Conservation (phyloP, 1,139 yeast genomes). For the Yamadazyma aaseri region DNA sequence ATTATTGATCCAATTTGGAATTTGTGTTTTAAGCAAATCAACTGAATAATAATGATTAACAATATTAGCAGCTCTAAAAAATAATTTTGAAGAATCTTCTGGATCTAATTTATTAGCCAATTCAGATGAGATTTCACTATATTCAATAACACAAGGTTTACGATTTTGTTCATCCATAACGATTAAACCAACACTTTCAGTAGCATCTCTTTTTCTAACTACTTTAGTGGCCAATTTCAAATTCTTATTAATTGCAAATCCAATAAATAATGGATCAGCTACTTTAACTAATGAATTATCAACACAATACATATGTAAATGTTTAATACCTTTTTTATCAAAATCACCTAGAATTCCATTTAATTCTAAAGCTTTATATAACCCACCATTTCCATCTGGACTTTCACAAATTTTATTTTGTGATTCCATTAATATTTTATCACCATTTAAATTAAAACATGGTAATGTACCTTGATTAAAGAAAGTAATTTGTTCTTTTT, state of each 20-base stretch:
- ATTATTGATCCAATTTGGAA: slow-evolving; percentile 70
- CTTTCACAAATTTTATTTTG: slow-evolving; percentile 66
- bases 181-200: slow-evolving; percentile 89
- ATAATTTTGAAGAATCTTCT: slow-evolving; percentile 52
- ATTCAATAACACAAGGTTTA: slow-evolving; percentile 90
- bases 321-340: slow-evolving; percentile 68
- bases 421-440: slow-evolving; percentile 62
- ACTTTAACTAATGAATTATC: slow-evolving; percentile 91
- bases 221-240: slow-evolving; percentile 90
- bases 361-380: slow-evolving; percentile 76
- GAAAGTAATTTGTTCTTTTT: slow-evolving; percentile 58
- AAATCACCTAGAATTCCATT: slow-evolving; percentile 72
- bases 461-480: slow-evolving; percentile 97
- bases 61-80: slow-evolving; percentile 91
- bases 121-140: slow-evolving; percentile 81
- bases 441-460: slow-evolving; percentile 73
- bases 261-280: slow-evolving; percentile 92
- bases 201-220: slow-evolving; percentile 86
- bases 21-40: slow-evolving; percentile 54
- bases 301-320: slow-evolving; percentile 94
- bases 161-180: slow-evolving; percentile 61
- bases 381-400: slow-evolving; percentile 98
- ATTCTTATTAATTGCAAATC: slow-evolving; percentile 68
- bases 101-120: slow-evolving; percentile 62
- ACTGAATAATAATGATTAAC: slow-evolving; percentile 95